Conservation (phyloP, 2,329 filamentous ascomycete genomes). For the Microcyclosporella mali region DNA sequence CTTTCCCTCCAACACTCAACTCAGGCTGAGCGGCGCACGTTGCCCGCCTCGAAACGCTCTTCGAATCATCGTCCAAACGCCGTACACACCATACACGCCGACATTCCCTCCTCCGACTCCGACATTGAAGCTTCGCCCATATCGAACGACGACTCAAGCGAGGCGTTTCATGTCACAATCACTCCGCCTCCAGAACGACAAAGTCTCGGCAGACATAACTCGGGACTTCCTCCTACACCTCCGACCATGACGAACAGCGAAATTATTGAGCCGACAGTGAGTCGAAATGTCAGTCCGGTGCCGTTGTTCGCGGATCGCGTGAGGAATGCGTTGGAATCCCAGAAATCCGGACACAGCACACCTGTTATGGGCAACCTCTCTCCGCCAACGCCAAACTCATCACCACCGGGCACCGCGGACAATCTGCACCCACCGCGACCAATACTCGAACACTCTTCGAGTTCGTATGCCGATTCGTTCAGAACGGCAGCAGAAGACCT, state of each 20-base stretch:
- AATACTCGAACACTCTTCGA: constrained; percentile 19
- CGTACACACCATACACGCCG: not conserved
- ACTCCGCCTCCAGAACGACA: constrained; percentile 11
- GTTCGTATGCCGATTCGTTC: constrained; percentile 44
- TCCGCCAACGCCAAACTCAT: constrained; percentile 33
- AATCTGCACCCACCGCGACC: constrained; percentile 18
- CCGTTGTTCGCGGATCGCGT: constrained; percentile 39
- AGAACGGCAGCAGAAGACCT: constrained; percentile 41
- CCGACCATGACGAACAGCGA: constrained; percentile 33
- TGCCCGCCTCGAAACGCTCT: not conserved
- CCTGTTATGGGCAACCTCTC: constrained; percentile 34
- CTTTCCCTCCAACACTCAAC: too few species aligned
- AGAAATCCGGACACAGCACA: constrained; percentile 36
- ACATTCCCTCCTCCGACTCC: not conserved
- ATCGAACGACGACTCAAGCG: not conserved
- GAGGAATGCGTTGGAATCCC: constrained; percentile 33
- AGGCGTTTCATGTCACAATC: constrained; percentile 7
- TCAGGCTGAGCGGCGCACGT: not conserved
- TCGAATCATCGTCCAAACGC: not conserved
- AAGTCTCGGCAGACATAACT: constrained; percentile 16
- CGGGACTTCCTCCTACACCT: constrained; percentile 41
- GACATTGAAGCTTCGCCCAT: not conserved
- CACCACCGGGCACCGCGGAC: constrained; percentile 26
- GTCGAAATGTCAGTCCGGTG: constrained; percentile 35
- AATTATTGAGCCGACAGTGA: constrained; percentile 22